Conservation (phyloP, 805 yeast species). For the Debaryomyces hansenii region DNA sequence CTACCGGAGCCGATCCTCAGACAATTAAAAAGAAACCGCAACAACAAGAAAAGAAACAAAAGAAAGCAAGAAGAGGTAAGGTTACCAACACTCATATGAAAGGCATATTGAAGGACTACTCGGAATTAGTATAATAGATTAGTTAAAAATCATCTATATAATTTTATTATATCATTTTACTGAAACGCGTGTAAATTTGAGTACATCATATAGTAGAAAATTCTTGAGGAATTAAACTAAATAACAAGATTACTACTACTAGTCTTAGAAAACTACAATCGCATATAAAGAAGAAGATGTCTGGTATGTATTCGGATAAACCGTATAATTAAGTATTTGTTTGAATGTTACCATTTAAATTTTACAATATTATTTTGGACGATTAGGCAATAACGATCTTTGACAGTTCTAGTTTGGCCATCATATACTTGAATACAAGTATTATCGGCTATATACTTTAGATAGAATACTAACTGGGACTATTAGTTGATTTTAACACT, state of each 20-base stretch:
- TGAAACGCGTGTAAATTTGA: not conserved
- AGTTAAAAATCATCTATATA: not conserved
- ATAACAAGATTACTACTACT: not conserved
- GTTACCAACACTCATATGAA: slow-evolving; percentile 96
- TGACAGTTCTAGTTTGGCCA: too few species aligned
- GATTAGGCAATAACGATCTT: too few species aligned
- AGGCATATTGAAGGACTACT: slow-evolving; percentile 88
- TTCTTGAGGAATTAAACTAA: not conserved
- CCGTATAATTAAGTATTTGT: too few species aligned
- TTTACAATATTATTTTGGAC: too few species aligned
- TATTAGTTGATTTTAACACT: slow-evolving; percentile 42
- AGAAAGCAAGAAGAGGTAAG: slow-evolving; percentile 90
- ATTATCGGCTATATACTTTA: too few species aligned
- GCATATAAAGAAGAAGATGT: not conserved
- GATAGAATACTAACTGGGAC: too few species aligned
- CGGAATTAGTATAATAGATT: slow-evolving; percentile 30
- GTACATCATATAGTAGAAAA: not conserved
- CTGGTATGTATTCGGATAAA: not conserved
- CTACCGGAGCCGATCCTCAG: slow-evolving; percentile 98
- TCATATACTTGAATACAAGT: too few species aligned
- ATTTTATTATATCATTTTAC: not conserved
- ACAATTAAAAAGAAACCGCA: slow-evolving; percentile 67
- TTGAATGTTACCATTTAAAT: too few species aligned
- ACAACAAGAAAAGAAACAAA: slow-evolving; percentile 70
- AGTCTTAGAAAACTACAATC: not conserved